A percentile compares a stretch with the other conserved stretches of the same genome.
Conservation (phyloP, 2,329 filamentous ascomycete species). For the Cladosporium sp. region DNA sequence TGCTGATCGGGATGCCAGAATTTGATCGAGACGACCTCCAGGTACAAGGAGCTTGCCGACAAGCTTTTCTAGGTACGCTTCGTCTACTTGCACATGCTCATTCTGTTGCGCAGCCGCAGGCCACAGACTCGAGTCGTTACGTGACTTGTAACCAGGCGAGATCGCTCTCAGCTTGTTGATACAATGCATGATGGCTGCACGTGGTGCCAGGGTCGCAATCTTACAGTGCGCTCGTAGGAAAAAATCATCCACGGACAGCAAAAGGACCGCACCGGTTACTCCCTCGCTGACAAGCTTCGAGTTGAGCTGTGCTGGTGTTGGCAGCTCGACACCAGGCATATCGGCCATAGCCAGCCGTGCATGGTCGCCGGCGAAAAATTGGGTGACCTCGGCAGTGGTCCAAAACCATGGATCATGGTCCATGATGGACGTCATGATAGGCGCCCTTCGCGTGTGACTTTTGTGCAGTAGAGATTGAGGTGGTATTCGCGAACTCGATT, state of each 20-base stretch:
- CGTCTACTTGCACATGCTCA: background rate
- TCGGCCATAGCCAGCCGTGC: conserved; percentile 14
- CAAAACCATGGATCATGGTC: conserved; percentile 68
- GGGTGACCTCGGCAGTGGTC: conserved; percentile 63
- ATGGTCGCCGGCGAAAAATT: conserved; percentile 55
- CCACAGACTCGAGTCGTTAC: background rate
- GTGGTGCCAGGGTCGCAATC: conserved; percentile 56
- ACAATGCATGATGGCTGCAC: conserved; percentile 53
- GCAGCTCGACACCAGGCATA: conserved; percentile 39
- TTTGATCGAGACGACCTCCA: background rate
- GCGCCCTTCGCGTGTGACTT: background rate
- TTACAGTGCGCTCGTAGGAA: conserved; percentile 53
- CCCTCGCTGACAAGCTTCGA: conserved; percentile 56
- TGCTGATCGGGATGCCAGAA: background rate
- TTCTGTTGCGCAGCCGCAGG: no score
- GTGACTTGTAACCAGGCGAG: conserved; percentile 39
- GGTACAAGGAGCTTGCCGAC: background rate
- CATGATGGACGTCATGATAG: conserved; percentile 18
- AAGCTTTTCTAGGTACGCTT: background rate
- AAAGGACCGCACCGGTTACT: conserved; percentile 61
- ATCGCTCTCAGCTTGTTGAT: conserved; percentile 56
- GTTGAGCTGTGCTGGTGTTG: conserved; percentile 53
- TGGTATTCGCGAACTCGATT: background rate
- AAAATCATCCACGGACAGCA: conserved; percentile 52
- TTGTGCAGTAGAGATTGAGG: background rate